Evolutionary conservation across 345 rosid genomes (phyloP), one percentile per base, ranked within the genome.

Genomic region (Odontarrhena argentea): DNA sequence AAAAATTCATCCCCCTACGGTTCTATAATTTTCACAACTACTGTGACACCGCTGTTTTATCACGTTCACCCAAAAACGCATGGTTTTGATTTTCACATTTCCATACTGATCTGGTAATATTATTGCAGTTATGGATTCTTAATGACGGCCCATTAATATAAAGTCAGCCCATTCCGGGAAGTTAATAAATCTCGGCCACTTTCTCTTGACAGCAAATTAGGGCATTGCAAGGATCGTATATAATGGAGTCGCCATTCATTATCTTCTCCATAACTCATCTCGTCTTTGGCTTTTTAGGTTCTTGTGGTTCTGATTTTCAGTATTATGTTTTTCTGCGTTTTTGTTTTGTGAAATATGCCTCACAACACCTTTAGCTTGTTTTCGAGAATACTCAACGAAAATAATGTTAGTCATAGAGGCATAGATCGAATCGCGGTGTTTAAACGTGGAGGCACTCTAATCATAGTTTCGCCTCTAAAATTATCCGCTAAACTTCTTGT

Each of bases 331-430:
- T 6, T 14, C 6, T 32, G 41, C 13, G 38, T 3, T 24, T 5
- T 0, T 11, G 18, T 40, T 1, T 9, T 1, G 7, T 7, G 32
- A 28, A 28, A 28, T 67, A 28, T 67, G 77, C 77, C 77, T 74
- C 77, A 74, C 64, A 60, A 60, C 77, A 74, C 77, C 77, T 74
- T 74, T 74, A 67, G 77, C 77, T 61, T 74, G 68, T 60, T 60
- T 74, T 67, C 77, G 51, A 66, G 58, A 66, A 67, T 9, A 54
- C 63, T 13, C 73, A 26, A 74, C 73, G 77, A 54, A 67, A 67
- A 46, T 25, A 74, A 67, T 30, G 77, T 58, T 74, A 74, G 77
- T 74, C 77, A 46, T 60, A 7, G 77, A 67, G 77, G 77, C 77
- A 74, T 60, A 74, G 2, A 74, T 44, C 38, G 36, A 60, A 30